Base-by-base conservation (phyloP, 495 filamentous ascomycete genomes). In the Penicillium canescens region DNA sequence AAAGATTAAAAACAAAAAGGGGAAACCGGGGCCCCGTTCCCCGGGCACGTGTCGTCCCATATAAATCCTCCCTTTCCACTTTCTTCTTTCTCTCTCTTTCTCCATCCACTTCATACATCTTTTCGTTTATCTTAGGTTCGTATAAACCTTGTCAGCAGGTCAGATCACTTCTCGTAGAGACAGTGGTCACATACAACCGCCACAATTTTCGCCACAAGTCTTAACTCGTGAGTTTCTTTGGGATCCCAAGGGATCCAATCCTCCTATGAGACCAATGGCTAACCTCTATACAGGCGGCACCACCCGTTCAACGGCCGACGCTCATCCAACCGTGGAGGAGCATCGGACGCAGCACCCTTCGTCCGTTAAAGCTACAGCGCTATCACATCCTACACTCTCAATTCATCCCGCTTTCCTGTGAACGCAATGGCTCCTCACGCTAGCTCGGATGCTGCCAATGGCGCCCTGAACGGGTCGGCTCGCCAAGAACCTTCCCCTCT, bases 221-320 rank as follows among this genome's bases (percentile, higher is more conserved):
- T 78, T 54, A 76, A 78, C 69, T 78, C 75, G 75, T 78, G 52
- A 66, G 75, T 75, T 13, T 16, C 38, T 49, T 43, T 31, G 0
- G 40, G 40, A 42, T 20, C 38, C 46, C 42, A 23, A 35, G 39
- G 13, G 36, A 26, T 20, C 34, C 23, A 34, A 42, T 20, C 11
- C 21, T n/a, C 31, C 16, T 23, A 24, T 20, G 34, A 33, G 18
- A 31, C 3, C 8, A 38, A 21, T 50, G 42, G 39, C 66, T 67
- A 51, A 71, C 60, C 41, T 21, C 18, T 41, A 50, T 57, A 20
- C 66, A 94, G 93, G 66, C 84, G 88, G 77, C 93, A 98, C 80
- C 89, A 98, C 85, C 91, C 92, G 78, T 96, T 89, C 87, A 93
- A 95, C 84, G 89, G 88, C 86, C 91, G 90, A 81, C 93, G 92